A percentile compares a stretch with the other conserved stretches of the same genome.
Conservation (phyloP, 176 grass and related monocot species). For the Areca catechu region DNA sequence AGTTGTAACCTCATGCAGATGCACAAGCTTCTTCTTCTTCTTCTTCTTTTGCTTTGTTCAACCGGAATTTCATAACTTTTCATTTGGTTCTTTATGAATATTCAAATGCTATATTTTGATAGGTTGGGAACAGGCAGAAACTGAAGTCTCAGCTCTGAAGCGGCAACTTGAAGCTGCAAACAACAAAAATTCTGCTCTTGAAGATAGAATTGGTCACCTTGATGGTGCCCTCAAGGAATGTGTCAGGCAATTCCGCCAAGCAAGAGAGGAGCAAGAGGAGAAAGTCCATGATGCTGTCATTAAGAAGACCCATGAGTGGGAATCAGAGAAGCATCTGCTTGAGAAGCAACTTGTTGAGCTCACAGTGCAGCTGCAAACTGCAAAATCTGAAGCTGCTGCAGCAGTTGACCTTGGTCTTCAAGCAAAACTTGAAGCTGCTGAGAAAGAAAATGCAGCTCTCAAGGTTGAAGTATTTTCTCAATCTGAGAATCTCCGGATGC, state of each 20-base stretch:
- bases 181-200: slow-evolving; percentile 54
- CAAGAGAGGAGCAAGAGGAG: slow-evolving; percentile 65
- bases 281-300: slow-evolving; percentile 47
- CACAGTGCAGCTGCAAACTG: slow-evolving; percentile 41
- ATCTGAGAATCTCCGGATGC: slow-evolving; percentile 46
- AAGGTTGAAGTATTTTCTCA: slow-evolving; percentile 33
- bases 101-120: slow-evolving; percentile 10
- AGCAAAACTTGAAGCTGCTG: slow-evolving; percentile 37
- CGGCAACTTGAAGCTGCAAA: slow-evolving; percentile 57
- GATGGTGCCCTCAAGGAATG: slow-evolving; percentile 94
- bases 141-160: slow-evolving; percentile 65
- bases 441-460: slow-evolving; percentile 65
- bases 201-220: slow-evolving; percentile 62
- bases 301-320: slow-evolving; percentile 39
- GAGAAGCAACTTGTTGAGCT: slow-evolving; percentile 42
- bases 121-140: slow-evolving; percentile 97
- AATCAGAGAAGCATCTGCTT: slow-evolving; percentile 41
- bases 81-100: neutral
- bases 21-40: neutral
- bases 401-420: slow-evolving; percentile 32
- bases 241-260: slow-evolving; percentile 80
- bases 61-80: neutral
- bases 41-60: neutral
- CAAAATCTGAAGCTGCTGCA: slow-evolving; percentile 25
- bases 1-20: neutral